Conservation (phyloP, 495 filamentous ascomycete species). For the Trichoderma erinaceum region DNA sequence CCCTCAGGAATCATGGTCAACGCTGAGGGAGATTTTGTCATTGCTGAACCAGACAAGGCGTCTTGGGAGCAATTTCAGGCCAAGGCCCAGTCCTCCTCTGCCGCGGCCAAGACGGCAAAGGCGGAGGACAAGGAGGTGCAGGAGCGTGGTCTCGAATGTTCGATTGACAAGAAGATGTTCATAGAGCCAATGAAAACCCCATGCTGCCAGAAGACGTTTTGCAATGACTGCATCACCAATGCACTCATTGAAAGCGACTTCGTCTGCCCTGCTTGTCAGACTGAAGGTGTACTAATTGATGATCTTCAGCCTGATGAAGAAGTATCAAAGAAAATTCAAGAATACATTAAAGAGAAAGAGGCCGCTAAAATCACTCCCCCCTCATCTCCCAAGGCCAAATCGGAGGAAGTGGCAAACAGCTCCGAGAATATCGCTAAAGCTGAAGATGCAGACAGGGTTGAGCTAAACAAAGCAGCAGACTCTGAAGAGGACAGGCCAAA, state of each 20-base stretch:
- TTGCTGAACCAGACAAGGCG: slow-evolving; percentile 87
- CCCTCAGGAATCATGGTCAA: slow-evolving; percentile 91
- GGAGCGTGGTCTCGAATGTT: slow-evolving; percentile 82
- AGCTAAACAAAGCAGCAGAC: slow-evolving; percentile 14
- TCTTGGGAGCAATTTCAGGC: slow-evolving; percentile 96
- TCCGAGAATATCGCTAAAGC: slow-evolving; percentile 14
- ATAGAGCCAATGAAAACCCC: slow-evolving; percentile 97
- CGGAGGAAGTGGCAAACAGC: slow-evolving; percentile 17
- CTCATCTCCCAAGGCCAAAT: slow-evolving; percentile 21
- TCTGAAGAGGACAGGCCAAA: slow-evolving; percentile 18
- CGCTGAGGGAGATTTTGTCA: slow-evolving; percentile 92
- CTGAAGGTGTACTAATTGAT: slow-evolving; percentile 87
- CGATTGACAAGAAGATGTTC: slow-evolving; percentile 94
- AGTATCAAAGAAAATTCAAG: slow-evolving; percentile 65
- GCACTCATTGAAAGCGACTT: slow-evolving; percentile 96
- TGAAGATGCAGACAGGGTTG: background rate
- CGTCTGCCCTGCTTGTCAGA: slow-evolving; percentile 84
- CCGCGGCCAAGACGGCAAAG: slow-evolving; percentile 63
- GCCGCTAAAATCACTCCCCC: slow-evolving; percentile 28
- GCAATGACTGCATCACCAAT: slow-evolving; percentile 97
- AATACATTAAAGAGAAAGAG: slow-evolving; percentile 62
- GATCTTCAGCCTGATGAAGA: slow-evolving; percentile 79
- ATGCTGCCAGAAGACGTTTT: slow-evolving; percentile 95
- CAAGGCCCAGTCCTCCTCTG: slow-evolving; percentile 77
- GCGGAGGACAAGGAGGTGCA: slow-evolving; percentile 70